phyloP scores from a whole-genome alignment of 2,329 filamentous ascomycete genomes.

The Calonectria pseudoturangicola region DNA sequence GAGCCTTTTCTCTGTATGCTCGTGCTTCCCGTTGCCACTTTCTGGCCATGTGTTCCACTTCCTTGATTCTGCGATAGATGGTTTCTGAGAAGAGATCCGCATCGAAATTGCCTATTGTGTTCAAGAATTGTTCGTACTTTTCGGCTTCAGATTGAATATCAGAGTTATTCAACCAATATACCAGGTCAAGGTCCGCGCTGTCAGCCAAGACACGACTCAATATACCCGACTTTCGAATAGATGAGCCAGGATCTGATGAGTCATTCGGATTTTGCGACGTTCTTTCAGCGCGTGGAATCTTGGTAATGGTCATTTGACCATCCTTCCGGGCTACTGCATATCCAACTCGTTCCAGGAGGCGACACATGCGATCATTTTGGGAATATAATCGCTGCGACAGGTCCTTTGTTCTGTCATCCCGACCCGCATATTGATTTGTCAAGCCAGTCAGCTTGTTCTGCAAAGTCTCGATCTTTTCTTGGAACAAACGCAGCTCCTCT shows the following conservation, averaged over 20 bases:
- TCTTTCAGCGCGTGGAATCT: conserved; percentile 77
- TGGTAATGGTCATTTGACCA: conserved; percentile 83
- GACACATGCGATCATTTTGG: conserved; percentile 88
- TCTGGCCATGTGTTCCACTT: conserved; percentile 93
- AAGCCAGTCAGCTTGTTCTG: conserved; percentile 72
- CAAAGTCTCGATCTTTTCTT: conserved; percentile 76
- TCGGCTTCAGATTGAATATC: conserved; percentile 80
- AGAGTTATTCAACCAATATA: conserved; percentile 87
- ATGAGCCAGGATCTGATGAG: conserved; percentile 73
- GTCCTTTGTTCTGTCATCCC: conserved; percentile 85
- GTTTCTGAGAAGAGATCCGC: conserved; percentile 89
- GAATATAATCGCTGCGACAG: conserved; percentile 88
- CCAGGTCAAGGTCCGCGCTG: conserved; percentile 80
- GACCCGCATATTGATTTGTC: conserved; percentile 78
- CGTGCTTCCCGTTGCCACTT: conserved; percentile 95
- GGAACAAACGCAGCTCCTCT: conserved; percentile 82
- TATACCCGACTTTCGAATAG: conserved; percentile 72
- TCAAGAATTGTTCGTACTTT: conserved; percentile 85
- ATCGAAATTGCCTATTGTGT: conserved; percentile 85
- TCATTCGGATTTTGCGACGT: conserved; percentile 73
- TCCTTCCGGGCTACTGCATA: conserved; percentile 87
- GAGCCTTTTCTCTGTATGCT: conserved; percentile 90
- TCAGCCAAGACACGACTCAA: conserved; percentile 75
- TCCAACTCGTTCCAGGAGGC: conserved; percentile 89
- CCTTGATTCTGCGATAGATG: conserved; percentile 91